Base-by-base conservation (phyloP, 2,329 filamentous ascomycete species). In the Pyrenochaeta sp. region DNA sequence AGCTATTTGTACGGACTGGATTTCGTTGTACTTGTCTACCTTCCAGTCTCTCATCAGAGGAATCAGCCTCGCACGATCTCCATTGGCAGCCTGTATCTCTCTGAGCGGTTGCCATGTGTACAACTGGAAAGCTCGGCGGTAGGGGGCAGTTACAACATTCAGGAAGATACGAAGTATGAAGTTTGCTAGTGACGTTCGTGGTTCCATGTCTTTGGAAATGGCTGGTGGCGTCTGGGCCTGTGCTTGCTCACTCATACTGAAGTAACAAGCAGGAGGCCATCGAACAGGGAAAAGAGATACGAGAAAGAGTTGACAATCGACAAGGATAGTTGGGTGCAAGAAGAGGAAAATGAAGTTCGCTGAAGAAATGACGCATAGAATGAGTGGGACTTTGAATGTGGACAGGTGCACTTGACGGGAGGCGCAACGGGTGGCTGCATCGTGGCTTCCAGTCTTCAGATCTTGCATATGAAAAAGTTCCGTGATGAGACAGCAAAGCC, bases 61-160 rank as follows among this genome's bases (percentile, higher is more conserved):
- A 10, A 67, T 51, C 12, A 69, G 31, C 9, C 56, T 7, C n/a
- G 23, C 54, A 6, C 57, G 53, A 39, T 72, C 64, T n/a, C 54
- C 56, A 5, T 45, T 57, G 23, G 61, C 63, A 9, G 49, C 53
- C 23, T 61, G 54, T 32, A 72, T 62, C 23, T 68, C 56, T 23
- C 44, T 56, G 20, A 72, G 43, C 9, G 66, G 68, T 33, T 48
- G 58, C 68, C 67, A 72, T 29, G 66, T 72, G 51, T 72, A 72
- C 9, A 69, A 47, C 37, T 66, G 64, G 60, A 72, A 72, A 4
- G 67, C 66, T 17, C 67, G 68, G 10, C 67, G 66, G 33, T 70
- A 70, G 7, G 67, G 68, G 6, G 56, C 54, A 9, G 66, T 68
- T 20, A 68, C 12, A 6, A 67, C 42, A n/a, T 44, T 43, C 1